Base-by-base conservation (phyloP, 257 asterid species). In the Primulina eburnea region DNA sequence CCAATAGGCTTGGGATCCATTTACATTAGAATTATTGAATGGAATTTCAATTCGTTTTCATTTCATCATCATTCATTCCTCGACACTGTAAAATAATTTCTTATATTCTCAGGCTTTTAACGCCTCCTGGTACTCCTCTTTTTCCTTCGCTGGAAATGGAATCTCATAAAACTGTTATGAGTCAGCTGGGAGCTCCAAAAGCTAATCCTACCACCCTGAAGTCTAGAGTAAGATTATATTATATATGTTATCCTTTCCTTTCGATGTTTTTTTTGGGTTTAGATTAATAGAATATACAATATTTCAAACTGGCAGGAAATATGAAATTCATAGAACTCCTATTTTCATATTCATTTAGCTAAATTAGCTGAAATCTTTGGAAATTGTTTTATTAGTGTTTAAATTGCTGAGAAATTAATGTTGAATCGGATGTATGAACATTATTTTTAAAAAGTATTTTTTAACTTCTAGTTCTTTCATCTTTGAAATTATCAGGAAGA, bases 41-140 rank as follows among this genome's bases (percentile, higher is more conserved):
- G 21, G 67, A 30, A 60, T 32, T 37, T 57, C 24, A 70, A 53
- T 64, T 43, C 52, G 64, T 75, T 28, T 30, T 75, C 47, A 12
- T 67, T 55, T 74, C 60, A 35, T 6, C 37, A 32, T 43, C 21
- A 59, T 20, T 28, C 40, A 17, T 72, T 75, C 69, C 21, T 16
- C 26, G 35, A 43, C 26, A 56, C 65, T 32, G 10, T 55, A 40
- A 62, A 24, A 34, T 43, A 16, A 50, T 50, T 50, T 77, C 67
- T 69, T 57, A 60, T 58, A 30, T 76, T 76, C 79, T 78, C 96
- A 94, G 99, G 99, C 97, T 94, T 70, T 76, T 94, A 64, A 89
- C 99, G 24, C 99, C 99, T 79, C 99, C 99, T 16, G 95, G 99
- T 28, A 94, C 99, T 75, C 99, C 99, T 26, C 97, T 91, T 82